Evolutionary conservation across 2,329 filamentous ascomycete genomes (phyloP).

Genomic region (Didymella lethalis): DNA sequence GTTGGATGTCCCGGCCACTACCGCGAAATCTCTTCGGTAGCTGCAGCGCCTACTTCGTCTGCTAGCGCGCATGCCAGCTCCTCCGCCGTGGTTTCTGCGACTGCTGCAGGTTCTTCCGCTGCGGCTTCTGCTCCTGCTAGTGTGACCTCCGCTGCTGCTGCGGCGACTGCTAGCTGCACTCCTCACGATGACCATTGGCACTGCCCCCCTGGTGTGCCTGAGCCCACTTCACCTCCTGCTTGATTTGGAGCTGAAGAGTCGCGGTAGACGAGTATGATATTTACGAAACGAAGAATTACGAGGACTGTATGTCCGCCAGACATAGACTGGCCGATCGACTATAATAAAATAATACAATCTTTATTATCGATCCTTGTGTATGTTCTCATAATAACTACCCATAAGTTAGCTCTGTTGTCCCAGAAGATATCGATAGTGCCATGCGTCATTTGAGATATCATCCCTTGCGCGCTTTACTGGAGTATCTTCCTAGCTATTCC

Average conservation of each 20-base stretch:
- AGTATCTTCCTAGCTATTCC: too few relatives aligned
- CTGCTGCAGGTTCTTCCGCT: constrained; percentile 8
- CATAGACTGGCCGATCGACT: neutral
- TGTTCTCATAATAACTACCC: too few relatives aligned
- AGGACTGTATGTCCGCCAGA: neutral
- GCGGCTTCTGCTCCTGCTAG: constrained; percentile 4
- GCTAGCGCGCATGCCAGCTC: constrained; percentile 9
- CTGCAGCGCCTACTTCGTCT: constrained; percentile 11
- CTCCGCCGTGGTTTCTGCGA: constrained; percentile 6
- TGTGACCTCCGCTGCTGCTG: constrained; percentile 15
- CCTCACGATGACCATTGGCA: constrained; percentile 40
- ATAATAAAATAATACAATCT: neutral
- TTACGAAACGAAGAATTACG: neutral
- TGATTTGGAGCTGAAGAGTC: constrained; percentile 7
- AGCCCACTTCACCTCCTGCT: constrained; percentile 33
- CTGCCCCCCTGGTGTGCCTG: constrained; percentile 36
- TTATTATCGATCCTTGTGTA: too few relatives aligned
- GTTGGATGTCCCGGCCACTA: constrained; percentile 65
- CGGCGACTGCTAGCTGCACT: constrained; percentile 25
- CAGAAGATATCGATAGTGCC: too few relatives aligned
- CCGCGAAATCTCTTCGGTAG: constrained; percentile 21
- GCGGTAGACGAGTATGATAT: neutral
- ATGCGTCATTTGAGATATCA: too few relatives aligned
- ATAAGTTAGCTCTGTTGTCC: too few relatives aligned
- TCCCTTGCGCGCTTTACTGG: too few relatives aligned